Conservation (phyloP, 2,329 filamentous ascomycete species). For the Stemphylium vesicarium region DNA sequence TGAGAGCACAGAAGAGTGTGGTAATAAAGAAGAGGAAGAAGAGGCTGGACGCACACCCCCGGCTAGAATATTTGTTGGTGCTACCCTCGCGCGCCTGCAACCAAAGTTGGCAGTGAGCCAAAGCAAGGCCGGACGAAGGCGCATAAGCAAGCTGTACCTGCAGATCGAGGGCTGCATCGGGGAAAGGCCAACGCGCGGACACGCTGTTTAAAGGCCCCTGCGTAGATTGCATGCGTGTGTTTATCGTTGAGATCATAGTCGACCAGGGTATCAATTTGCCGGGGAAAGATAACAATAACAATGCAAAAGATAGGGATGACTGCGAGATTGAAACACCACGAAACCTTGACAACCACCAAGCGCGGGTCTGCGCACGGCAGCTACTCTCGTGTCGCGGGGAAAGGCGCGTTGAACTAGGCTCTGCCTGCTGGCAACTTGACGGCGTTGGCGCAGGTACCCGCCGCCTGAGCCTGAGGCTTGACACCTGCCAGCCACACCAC, state of each 20-base stretch:
- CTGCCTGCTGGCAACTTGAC: not conserved
- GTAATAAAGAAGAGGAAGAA: not conserved
- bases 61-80: constrained; percentile 20
- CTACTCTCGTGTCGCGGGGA: not conserved
- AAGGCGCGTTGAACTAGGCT: not conserved
- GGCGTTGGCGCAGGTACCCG: constrained; percentile 13
- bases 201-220: constrained; percentile 2
- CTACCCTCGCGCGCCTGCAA: constrained; percentile 11
- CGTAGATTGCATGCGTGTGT: constrained; percentile 6
- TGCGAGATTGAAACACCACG: not conserved
- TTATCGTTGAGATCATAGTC: constrained; percentile 6
- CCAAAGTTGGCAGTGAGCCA: not conserved
- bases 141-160: constrained; percentile 21
- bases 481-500: not conserved
- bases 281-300: not conserved
- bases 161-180: constrained; percentile 14
- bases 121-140: constrained; percentile 18
- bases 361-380: not conserved
- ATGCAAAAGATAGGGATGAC: too few species aligned
- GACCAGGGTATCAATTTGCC: not conserved
- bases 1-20: not conserved
- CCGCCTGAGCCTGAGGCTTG: not conserved
- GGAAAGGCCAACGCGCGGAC: constrained; percentile 13
- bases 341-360: too few species aligned
- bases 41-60: constrained; percentile 11